phyloP scores from a whole-genome alignment of 257 asterid genomes.

The Jasminum sambac region DNA sequence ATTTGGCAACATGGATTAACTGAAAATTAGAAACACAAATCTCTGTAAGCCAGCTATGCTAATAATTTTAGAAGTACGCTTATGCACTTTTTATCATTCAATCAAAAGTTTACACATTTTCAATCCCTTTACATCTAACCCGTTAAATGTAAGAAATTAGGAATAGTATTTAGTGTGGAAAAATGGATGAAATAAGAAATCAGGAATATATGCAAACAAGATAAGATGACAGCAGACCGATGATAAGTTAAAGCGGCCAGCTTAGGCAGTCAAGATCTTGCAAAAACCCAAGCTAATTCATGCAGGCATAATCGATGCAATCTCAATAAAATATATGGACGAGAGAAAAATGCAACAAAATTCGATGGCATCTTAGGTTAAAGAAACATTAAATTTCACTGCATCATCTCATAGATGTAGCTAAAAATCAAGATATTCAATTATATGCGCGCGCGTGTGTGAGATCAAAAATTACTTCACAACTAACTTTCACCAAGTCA shows the following conservation, averaged over 20 bases:
- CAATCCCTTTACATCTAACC: background rate
- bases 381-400: background rate
- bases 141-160: background rate
- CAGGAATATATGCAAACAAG: background rate
- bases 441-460: background rate
- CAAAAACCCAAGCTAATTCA: background rate
- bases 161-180: background rate
- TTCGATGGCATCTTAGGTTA: background rate
- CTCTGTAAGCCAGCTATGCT: background rate
- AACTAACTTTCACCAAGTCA: background rate
- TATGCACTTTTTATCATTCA: background rate
- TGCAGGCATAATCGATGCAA: background rate
- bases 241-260: background rate
- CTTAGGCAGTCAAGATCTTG: background rate
- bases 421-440: background rate
- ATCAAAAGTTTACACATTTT: background rate
- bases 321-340: background rate
- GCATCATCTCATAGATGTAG: background rate
- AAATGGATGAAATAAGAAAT: background rate
- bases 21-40: slow-evolving; percentile 35
- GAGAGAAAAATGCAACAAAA: background rate
- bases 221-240: background rate
- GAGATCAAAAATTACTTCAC: background rate
- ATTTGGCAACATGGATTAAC: slow-evolving; percentile 91
- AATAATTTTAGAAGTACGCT: slow-evolving; percentile 2